Percentiles rank a stretch among this genome's conserved stretches.
These are phyloP conservation scores for Trichoderma sp. DNA, from an alignment of 2,329 filamentous ascomycete genomes.

Conservation along the genomic window DNA sequence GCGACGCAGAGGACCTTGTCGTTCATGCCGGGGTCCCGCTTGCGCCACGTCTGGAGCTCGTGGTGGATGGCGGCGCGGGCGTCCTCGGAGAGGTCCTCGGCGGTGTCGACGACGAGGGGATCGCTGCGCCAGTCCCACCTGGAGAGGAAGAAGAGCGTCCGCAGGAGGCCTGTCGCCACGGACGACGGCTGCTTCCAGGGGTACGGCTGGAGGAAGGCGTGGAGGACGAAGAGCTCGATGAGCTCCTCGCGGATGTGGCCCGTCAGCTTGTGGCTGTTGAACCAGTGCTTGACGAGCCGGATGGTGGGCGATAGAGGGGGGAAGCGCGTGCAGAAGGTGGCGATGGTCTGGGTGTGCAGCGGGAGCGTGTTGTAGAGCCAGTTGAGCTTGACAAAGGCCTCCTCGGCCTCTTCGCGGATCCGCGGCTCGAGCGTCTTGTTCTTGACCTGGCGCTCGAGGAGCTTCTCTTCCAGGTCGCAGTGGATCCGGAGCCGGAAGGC, in stretches of 20 bases:
- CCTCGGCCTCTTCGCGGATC: slow-evolving; percentile 68
- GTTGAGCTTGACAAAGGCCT: slow-evolving; percentile 70
- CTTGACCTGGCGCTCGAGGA: slow-evolving; percentile 77
- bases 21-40: slow-evolving; percentile 87
- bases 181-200: slow-evolving; percentile 80
- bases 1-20: slow-evolving; percentile 78
- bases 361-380: slow-evolving; percentile 72
- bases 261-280: slow-evolving; percentile 76
- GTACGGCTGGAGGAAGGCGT: slow-evolving; percentile 77
- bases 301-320: slow-evolving; percentile 80
- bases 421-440: slow-evolving; percentile 69
- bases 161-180: slow-evolving; percentile 76
- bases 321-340: slow-evolving; percentile 78
- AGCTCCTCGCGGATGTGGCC: slow-evolving; percentile 77
- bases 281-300: slow-evolving; percentile 87
- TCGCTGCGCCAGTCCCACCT: slow-evolving; percentile 90
- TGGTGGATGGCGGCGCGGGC: slow-evolving; percentile 66
- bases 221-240: slow-evolving; percentile 78
- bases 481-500: slow-evolving; percentile 85
- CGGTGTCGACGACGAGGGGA: slow-evolving; percentile 75
- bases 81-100: slow-evolving; percentile 62
- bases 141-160: slow-evolving; percentile 76
- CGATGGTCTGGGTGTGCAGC: slow-evolving; percentile 78
- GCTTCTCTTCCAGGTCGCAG: slow-evolving; percentile 79
- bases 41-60: slow-evolving; percentile 80